Base-by-base conservation (phyloP, 768 basidiomycete genomes). In the Strobilomyces confusus region DNA sequence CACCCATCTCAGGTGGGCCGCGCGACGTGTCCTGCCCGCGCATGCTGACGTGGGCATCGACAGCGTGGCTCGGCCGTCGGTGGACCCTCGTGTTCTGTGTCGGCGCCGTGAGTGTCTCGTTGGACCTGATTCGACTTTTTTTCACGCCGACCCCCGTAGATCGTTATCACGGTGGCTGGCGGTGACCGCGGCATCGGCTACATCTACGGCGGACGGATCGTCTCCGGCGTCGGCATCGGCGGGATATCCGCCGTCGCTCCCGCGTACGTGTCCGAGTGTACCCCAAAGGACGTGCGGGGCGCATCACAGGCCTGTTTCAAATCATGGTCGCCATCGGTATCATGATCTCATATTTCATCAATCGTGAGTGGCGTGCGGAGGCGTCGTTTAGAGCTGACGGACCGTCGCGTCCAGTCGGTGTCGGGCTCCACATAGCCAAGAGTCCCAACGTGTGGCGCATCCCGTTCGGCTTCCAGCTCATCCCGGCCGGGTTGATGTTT, bases 231-330 rank as follows among this genome's bases (percentile, higher is more conserved):
- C 26, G 92, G 91, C 36, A 85, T 93, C 46, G 92, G 92, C 59
- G 86, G 78, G 7, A 90, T 93, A 59, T 89, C 81, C 19, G 82
- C 85, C n/a, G 86, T 92, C 3, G 84, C 90, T 1, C 93, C 92
- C 6, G 84, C 89, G 1, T 95, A 82, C 63, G 90, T 93, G 20
- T 86, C 88, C 11, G 93, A 95, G 68, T 92, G 90, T 67, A 79
- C 85, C 2, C 93, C 93, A 6, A 94, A 92, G 66, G 78, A 89
- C 20, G 87, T 92, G 7, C 85, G 92, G 92, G 91, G 7, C 79
- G 88, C 45, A 89, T 93, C 58, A 92, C 89, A 0, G 90, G 91
- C 41, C 63, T 89, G 30, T 92, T 92, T 78, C 92, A 93, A 67
- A 82, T 94, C 68, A 86, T 90, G 81, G 90, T 80, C 34, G 87